A percentile compares a stretch with the other conserved stretches of the same genome.
Conservation (phyloP, 1,284 basidiomycete genomes). For the Malassezia pachydermatis region DNA sequence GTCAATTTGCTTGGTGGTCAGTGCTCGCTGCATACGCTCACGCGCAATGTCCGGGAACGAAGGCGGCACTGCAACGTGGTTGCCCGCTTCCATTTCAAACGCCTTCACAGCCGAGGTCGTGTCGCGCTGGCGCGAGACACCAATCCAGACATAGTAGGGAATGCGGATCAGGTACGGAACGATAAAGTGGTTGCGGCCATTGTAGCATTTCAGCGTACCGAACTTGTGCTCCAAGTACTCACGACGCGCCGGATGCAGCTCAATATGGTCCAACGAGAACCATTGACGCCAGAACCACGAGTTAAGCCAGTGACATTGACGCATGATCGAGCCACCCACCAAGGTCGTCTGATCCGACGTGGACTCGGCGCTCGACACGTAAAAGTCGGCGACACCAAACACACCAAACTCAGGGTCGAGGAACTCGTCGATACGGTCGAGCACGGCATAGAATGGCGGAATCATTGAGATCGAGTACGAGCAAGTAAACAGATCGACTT, state of each 20-base stretch:
- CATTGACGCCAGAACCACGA: constrained; percentile 60
- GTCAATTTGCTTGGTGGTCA: background rate
- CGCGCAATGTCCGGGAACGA: constrained; percentile 41
- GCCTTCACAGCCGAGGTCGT: constrained; percentile 57
- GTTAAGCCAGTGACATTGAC: constrained; percentile 63
- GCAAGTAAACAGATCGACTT: constrained; percentile 47
- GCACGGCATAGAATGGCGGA: constrained; percentile 60
- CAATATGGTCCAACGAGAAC: constrained; percentile 70
- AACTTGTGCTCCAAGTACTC: constrained; percentile 73
- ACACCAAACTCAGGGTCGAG: constrained; percentile 60
- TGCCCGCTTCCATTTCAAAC: constrained; percentile 64
- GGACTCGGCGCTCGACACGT: constrained; percentile 60
- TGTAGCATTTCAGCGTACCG: constrained; percentile 59
- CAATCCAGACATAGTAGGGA: constrained; percentile 68
- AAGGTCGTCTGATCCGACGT: constrained; percentile 53
- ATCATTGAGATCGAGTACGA: constrained; percentile 52
- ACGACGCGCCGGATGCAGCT: constrained; percentile 56
- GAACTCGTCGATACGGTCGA: constrained; percentile 63
- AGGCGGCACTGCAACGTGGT: constrained; percentile 49
- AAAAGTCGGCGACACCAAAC: constrained; percentile 68
- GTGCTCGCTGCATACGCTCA: constrained; percentile 47
- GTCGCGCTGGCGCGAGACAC: constrained; percentile 60
- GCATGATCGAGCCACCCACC: constrained; percentile 61
- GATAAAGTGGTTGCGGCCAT: constrained; percentile 64
- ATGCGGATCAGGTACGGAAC: constrained; percentile 61